Evolutionary conservation across 225 moss, liverwort and hornwort species (phyloP).

Genomic region (Bryoerythrophyllum caledonicum): DNA sequence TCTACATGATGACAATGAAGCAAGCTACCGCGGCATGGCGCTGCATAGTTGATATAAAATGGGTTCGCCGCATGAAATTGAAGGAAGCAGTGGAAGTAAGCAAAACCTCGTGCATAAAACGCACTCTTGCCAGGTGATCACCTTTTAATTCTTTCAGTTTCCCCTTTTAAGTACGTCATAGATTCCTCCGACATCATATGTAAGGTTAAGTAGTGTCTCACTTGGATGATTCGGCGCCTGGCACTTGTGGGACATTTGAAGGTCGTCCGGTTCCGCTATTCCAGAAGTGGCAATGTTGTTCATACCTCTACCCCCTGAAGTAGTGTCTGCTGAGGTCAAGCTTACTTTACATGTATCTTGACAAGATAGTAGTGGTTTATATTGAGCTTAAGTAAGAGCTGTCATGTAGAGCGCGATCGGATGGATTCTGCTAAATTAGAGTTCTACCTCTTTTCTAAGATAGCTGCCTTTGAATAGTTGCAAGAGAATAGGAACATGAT

Average conservation of each 20-base stretch:
- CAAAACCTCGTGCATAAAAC: slow-evolving; percentile 53
- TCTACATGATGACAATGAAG: slow-evolving; percentile 75
- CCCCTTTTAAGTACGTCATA: neutral
- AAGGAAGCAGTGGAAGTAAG: slow-evolving; percentile 65
- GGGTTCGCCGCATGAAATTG: slow-evolving; percentile 73
- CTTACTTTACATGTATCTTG: neutral
- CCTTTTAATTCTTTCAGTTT: neutral
- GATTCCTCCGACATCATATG: slow-evolving; percentile 24
- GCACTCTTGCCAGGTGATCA: slow-evolving; percentile 60
- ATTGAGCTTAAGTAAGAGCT: no score
- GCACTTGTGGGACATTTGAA: no score
- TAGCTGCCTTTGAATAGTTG: neutral
- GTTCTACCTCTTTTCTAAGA: neutral
- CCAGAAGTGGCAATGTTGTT: neutral
- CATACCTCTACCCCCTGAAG: neutral
- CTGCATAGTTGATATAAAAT: slow-evolving; percentile 64
- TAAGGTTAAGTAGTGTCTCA: neutral
- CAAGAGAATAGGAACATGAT: neutral
- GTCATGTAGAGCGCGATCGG: neutral
- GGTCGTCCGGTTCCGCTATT: neutral
- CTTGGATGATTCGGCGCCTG: neutral
- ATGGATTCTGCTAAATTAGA: neutral
- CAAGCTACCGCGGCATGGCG: slow-evolving; percentile 73
- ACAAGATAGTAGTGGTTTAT: no score
- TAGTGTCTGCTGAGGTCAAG: neutral